Evolutionary conservation across 441 rosid genomes (phyloP), one percentile per base, ranked within the genome.

Genomic region (Dalechampia spathulata): DNA sequence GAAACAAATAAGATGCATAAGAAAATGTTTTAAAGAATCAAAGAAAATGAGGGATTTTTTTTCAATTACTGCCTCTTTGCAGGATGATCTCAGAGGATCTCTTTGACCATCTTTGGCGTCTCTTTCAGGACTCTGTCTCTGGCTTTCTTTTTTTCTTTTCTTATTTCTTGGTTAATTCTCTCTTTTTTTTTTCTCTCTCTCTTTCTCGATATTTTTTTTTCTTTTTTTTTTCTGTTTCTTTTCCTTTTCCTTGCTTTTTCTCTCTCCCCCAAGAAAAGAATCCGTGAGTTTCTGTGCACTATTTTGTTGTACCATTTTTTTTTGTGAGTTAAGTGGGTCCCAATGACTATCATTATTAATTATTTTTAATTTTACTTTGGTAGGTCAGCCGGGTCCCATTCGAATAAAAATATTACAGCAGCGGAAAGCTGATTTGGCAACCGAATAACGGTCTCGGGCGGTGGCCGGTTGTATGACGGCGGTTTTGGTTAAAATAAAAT

Each of bases 51-150:
- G 15, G 44, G 47, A 44, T n/a, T 56, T 27, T 64, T 61, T 72
- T 64, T 58, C 78, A 60, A 67, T 66, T 65, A 67, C 75, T 79
- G 85, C 83, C 86, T 69, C 67, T 61, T 56, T 66, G 70, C 75
- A 73, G 86, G 77, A 77, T 84, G 91, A 85, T 78, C 74, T 79
- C 76, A 77, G 79, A 77, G 79, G 63, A 57, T 66, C 75, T 71
- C 78, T 66, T 68, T 76, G 69, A 75, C 72, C 80, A 72, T 72
- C 74, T 49, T 71, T 22, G 39, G 42, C 58, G 59, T 48, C 68
- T 51, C 43, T 40, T 68, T 58, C 68, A 6, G 4, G 16, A 32
- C 9, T n/a, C n/a, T n/a, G n/a, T n/a, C n/a, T n/a, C n/a, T n/a
- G n/a, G n/a, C n/a, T n/a, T n/a, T n/a, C n/a, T n/a, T n/a, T n/a